These are phyloP conservation scores for Ramalina peruviana DNA, from an alignment of 495 filamentous ascomycete species.

Conservation along the genomic window DNA sequence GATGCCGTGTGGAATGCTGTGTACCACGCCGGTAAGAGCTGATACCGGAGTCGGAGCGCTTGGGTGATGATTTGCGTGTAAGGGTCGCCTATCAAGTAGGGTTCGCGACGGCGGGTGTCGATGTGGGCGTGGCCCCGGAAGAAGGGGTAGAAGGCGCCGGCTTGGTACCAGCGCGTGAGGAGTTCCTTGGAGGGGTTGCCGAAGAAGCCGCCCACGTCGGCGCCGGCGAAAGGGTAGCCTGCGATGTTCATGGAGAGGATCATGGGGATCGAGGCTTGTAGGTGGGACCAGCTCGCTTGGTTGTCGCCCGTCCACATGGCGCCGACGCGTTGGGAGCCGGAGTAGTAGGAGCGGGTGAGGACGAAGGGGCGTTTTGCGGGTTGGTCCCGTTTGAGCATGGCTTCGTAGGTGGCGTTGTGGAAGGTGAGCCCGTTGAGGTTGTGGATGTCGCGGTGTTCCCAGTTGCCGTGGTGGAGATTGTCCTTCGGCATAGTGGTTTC, in stretches of 20 bases:
- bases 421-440: conserved; percentile 90
- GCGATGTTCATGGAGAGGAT: conserved; percentile 79
- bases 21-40: conserved; percentile 87
- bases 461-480: conserved; percentile 78
- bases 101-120: conserved; percentile 84
- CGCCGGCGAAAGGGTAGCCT: conserved; percentile 87
- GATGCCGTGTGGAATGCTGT: conserved; percentile 88
- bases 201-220: conserved; percentile 96
- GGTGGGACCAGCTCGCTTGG: conserved; percentile 82
- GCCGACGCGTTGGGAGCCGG: conserved; percentile 74
- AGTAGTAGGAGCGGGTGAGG: conserved; percentile 80
- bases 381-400: conserved; percentile 63
- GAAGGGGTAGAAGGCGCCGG: conserved; percentile 95
- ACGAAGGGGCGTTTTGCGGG: conserved; percentile 81
- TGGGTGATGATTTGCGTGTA: conserved; percentile 76
- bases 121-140: conserved; percentile 98
- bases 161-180: conserved; percentile 88
- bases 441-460: conserved; percentile 95
- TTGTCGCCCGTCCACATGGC: conserved; percentile 99
- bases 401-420: conserved; percentile 82
- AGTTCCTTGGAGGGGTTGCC: conserved; percentile 89
- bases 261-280: conserved; percentile 80
- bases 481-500: conserved; percentile 98
- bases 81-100: conserved; percentile 75
- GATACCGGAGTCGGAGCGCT: conserved; percentile 77